phyloP scores from a whole-genome alignment of 2,329 filamentous ascomycete species.

The Dactylellina parvicollis region DNA sequence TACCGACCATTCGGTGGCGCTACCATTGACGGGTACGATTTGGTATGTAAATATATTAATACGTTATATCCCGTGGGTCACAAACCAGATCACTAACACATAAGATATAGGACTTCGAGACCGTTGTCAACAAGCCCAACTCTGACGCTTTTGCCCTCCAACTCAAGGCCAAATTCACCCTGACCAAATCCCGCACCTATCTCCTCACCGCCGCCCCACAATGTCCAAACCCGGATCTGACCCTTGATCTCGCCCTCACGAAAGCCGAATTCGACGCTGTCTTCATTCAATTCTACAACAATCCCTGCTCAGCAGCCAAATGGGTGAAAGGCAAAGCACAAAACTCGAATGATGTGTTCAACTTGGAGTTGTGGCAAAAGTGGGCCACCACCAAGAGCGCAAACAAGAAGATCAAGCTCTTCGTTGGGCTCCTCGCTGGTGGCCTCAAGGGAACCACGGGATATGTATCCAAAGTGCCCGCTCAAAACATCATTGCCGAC shows the following conservation, averaged over 20 bases:
- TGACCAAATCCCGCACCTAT: constrained; percentile 62
- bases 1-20: constrained; percentile 74
- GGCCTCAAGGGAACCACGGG: constrained; percentile 26
- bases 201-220: constrained; percentile 74
- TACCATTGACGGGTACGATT: constrained; percentile 78
- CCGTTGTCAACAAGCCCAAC: constrained; percentile 64
- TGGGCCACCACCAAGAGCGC: constrained; percentile 70
- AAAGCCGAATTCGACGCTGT: constrained; percentile 69
- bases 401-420: constrained; percentile 71
- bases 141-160: constrained; percentile 70
- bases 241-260: constrained; percentile 63
- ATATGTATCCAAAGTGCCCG: constrained; percentile 14
- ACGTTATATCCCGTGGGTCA: not conserved
- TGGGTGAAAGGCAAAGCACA: constrained; percentile 62
- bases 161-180: constrained; percentile 69
- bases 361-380: constrained; percentile 67
- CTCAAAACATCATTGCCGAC: constrained; percentile 18
- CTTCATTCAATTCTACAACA: constrained; percentile 76
- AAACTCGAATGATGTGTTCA: constrained; percentile 44
- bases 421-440: constrained; percentile 62
- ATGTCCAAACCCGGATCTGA: constrained; percentile 71
- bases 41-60: constrained; percentile 59
- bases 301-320: constrained; percentile 69
- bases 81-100: not conserved
- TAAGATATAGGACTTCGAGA: constrained; percentile 44